These are phyloP conservation scores for Tilletia horrida DNA, from an alignment of 1,284 basidiomycete species.

Conservation along the genomic window DNA sequence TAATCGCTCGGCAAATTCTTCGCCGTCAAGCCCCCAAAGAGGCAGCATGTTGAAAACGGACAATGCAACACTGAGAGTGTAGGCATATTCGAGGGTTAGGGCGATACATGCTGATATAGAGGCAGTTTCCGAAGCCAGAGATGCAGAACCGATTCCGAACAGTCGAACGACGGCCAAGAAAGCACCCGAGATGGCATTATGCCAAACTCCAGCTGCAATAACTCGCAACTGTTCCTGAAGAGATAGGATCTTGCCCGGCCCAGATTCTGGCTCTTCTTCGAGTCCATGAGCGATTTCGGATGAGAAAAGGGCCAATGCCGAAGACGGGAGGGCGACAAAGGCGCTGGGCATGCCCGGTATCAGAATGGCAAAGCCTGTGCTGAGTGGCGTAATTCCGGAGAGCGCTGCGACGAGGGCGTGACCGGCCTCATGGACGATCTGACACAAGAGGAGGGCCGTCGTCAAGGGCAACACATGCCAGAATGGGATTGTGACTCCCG, in stretches of 20 bases:
- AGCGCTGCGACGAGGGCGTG: conserved; percentile 18
- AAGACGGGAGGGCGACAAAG: conserved; percentile 15
- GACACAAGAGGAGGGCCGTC: conserved; percentile 15
- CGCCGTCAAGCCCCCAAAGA: conserved; percentile 18
- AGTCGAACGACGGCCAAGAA: not conserved
- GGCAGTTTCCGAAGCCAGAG: not conserved
- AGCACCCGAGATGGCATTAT: not conserved
- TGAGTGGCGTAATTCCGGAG: conserved; percentile 12
- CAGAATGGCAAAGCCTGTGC: conserved; percentile 3
- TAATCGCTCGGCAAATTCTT: conserved; percentile 3
- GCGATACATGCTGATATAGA: not conserved
- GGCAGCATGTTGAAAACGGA: conserved; percentile 20
- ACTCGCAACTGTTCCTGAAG: conserved; percentile 9
- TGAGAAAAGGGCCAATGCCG: conserved; percentile 10
- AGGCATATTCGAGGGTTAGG: not conserved
- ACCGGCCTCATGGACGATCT: conserved; percentile 18
- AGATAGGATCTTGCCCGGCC: not conserved
- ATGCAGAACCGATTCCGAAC: not conserved
- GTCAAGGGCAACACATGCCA: conserved; percentile 16
- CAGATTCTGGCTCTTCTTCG: too few relatives aligned
- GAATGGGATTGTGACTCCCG: conserved; percentile 18
- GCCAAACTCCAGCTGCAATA: conserved; percentile 19
- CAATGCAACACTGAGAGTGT: conserved; percentile 15
- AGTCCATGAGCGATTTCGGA: not conserved
- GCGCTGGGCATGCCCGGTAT: conserved; percentile 17